Evolutionary conservation across 768 basidiomycete species (phyloP), one percentile per base, ranked within the genome.

Genomic region (Amylocystis lapponica): DNA sequence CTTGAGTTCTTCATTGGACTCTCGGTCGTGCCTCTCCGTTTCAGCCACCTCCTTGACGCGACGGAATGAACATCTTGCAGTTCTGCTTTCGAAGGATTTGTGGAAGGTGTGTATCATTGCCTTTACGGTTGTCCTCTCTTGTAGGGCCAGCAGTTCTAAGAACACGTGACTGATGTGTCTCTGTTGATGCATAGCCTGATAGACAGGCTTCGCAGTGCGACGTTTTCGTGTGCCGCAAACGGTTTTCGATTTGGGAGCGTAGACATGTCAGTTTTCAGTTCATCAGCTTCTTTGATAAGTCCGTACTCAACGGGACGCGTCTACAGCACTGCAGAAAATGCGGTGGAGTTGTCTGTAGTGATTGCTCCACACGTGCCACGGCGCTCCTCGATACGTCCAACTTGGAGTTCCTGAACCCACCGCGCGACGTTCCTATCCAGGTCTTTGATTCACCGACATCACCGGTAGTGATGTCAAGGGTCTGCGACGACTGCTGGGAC

Each of bases 261-360:
- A 78, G 79, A 65, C 86, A 90, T 58, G 83, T 85, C 57, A 54
- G 82, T 72, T n/a, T n/a, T 13, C 36, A 23, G 16, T 9, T 41
- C 27, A 31, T 23, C 37, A 17, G 43, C 39, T 26, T n/a, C 25
- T 43, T 14, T 37, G 22, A 17, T 37, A 5, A 45, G 35, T 54
- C 62, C 56, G 54, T 49, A 54, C 54, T 43, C 50, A 55, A 45
- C 48, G 42, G 41, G 38, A 47, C 47, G 45, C 22, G 19, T 25
- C n/a, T 42, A 30, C 57, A 85, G 82, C 87, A 90, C 48, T 90
- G 87, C 63, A 76, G 87, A 60, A 89, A 88, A 59, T 89, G 87
- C 51, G 87, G 87, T 38, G 85, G 84, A 49, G 66, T 89, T 23
- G 88, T 80, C 59, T 90, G 87, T 64, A 60, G 61, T 36, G 61